A percentile compares a stretch with the other conserved stretches of the same genome.
These are phyloP conservation scores for Castanospermum australe DNA, from an alignment of 306 rosid genomes.

Conservation along the genomic window DNA sequence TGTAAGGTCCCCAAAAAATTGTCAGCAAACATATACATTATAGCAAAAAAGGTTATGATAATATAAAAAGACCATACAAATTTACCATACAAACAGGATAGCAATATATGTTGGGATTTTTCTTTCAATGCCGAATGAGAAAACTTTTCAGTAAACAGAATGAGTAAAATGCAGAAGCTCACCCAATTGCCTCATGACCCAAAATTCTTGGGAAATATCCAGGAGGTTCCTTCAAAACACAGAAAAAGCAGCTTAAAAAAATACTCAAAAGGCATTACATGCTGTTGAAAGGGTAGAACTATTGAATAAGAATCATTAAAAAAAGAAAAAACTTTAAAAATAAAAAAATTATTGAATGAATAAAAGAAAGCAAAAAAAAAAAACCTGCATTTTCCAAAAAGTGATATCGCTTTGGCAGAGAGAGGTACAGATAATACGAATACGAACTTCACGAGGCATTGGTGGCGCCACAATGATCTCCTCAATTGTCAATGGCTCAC, in stretches of 20 bases:
- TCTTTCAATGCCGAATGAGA: too few relatives aligned
- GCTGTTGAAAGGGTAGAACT: too few relatives aligned
- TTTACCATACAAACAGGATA: too few relatives aligned
- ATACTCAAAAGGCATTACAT: not conserved
- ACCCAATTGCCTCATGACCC: constrained; percentile 89
- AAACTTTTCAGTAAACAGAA: not conserved
- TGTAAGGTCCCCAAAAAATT: not conserved
- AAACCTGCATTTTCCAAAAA: constrained; percentile 63
- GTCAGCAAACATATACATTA: not conserved
- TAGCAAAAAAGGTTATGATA: not conserved
- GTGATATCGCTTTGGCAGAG: constrained; percentile 70
- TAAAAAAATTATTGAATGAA: not conserved
- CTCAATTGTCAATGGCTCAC: constrained; percentile 65
- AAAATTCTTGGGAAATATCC: constrained; percentile 67
- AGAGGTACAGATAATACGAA: constrained; percentile 70
- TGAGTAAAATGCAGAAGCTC: not conserved
- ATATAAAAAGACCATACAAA: not conserved
- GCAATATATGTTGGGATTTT: too few relatives aligned
- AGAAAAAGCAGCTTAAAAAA: not conserved
- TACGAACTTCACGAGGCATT: constrained; percentile 66
- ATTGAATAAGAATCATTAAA: not conserved
- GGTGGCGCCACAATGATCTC: constrained; percentile 83
- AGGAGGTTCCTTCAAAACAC: constrained; percentile 46
- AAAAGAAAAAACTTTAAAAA: not conserved
- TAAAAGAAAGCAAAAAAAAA: not conserved